Base-by-base conservation (phyloP, 495 filamentous ascomycete species). In the Cercophora samala region DNA sequence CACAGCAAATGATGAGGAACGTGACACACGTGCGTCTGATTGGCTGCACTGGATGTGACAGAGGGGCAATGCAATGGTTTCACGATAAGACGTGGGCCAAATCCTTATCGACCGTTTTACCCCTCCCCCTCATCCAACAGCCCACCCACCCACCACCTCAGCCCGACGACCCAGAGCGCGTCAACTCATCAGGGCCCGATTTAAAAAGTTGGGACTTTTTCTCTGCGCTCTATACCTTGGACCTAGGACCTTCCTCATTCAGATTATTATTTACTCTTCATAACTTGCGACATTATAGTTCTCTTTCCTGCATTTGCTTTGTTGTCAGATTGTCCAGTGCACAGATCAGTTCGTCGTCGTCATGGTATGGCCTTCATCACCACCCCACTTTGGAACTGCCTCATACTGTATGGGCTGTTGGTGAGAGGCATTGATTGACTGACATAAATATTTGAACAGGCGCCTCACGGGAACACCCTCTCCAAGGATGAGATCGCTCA, bases 401-500 rank as follows among this genome's bases (percentile, higher is more conserved):
- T 23, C 23, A 5, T 60, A 17, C n/a, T n/a, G n/a, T n/a, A n/a
- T n/a, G n/a, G n/a, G n/a, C n/a, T n/a, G 29, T 32, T 58, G 21
- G 23, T 22, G 19, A 22, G n/a, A 24, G n/a, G n/a, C n/a, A n/a
- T n/a, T n/a, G 22, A 24, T 25, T 68, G 56, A 68, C 56, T 24
- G 29, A 17, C 1, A 8, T 5, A 6, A 6, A 3, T 5, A 17
- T 6, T 4, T 8, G 29, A 46, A 26, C 37, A 68, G 66, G 58
- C 51, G 3, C 24, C 51, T 46, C 59, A 90, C 87, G 86, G 87
- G 72, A 87, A 89, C 76, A 85, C 86, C 74, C 83, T 96, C 71
- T 91, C 91, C 69, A 89, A 93, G 82, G 92, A 96, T 77, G 90
- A 95, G 83, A 89, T 96, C 67, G 93, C 91, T 73, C 92, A 95